Evolutionary conservation across 305 asterid species (phyloP).

Genomic region (Fraxinus latifolia): DNA sequence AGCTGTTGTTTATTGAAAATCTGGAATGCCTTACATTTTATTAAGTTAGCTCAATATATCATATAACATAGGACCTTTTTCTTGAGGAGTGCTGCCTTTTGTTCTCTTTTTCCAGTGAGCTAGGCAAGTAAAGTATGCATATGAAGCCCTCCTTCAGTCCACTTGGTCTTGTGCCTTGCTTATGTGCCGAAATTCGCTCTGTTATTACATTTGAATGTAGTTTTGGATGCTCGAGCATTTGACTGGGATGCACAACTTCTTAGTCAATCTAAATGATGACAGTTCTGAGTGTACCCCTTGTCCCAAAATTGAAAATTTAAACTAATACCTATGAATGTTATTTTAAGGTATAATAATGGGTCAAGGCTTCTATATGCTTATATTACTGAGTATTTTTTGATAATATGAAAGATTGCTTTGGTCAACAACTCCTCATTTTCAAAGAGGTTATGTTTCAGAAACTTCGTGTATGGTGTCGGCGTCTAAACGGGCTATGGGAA

Average conservation of each 20-base stretch:
- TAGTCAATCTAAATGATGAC: neutral
- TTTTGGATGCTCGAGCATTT: neutral
- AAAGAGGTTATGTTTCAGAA: slow-evolving; percentile 3
- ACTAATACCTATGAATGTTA: neutral
- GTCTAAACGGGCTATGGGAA: neutral
- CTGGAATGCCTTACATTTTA: neutral
- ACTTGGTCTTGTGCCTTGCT: neutral
- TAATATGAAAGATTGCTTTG: neutral
- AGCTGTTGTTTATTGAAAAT: neutral
- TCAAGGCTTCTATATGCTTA: neutral
- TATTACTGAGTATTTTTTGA: neutral
- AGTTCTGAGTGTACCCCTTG: neutral
- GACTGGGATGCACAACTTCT: neutral
- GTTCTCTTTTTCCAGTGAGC: neutral
- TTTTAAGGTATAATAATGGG: neutral
- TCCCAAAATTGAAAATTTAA: neutral
- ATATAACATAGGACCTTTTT: neutral
- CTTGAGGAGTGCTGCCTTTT: neutral
- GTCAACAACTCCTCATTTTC: slow-evolving; percentile 1
- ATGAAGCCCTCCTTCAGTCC: neutral
- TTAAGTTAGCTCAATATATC: neutral
- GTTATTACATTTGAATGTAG: neutral
- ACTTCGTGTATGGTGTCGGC: slow-evolving; percentile 1
- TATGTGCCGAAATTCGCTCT: neutral
- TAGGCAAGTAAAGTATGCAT: neutral